Conservation (phyloP, 371 early-diverging fungal species). For the Thermomucor indicae-seudaticae region DNA sequence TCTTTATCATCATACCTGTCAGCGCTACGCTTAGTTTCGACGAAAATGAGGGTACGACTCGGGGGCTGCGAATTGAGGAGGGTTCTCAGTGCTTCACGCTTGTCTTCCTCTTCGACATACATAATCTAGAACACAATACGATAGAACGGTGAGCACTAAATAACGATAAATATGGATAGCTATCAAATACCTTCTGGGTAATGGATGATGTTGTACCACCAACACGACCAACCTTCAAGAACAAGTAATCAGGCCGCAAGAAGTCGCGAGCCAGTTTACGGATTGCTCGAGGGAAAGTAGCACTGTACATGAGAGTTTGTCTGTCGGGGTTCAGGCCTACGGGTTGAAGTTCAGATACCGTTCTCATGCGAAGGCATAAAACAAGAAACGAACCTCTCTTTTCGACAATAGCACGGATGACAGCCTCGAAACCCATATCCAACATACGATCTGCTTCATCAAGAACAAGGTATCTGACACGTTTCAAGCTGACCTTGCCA, state of each 20-base stretch:
- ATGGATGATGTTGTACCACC: constrained; percentile 54
- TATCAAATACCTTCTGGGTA: constrained; percentile 46
- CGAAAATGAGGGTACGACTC: constrained; percentile 78
- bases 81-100: constrained; percentile 33
- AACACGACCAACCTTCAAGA: constrained; percentile 47
- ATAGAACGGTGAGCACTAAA: constrained; percentile 64
- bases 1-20: constrained; percentile 55
- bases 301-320: constrained; percentile 98
- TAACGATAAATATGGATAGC: too few species aligned
- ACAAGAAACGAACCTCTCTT: constrained; percentile 65
- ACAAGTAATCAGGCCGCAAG: constrained; percentile 62
- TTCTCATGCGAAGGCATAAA: constrained; percentile 13
- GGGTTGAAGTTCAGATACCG: constrained; percentile 4
- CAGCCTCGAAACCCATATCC: constrained; percentile 98
- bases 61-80: constrained; percentile 40
- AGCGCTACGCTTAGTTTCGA: constrained; percentile 77
- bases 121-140: constrained; percentile 93
- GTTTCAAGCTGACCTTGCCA: constrained; percentile 68
- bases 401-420: constrained; percentile 88
- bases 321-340: constrained; percentile 65
- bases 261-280: constrained; percentile 88
- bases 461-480: constrained; percentile 88
- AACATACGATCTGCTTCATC: constrained; percentile 99
- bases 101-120: constrained; percentile 59
- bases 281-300: constrained; percentile 97